Conservation (phyloP, 768 basidiomycete genomes). For the Pseudohyphozyma bogoriensis region DNA sequence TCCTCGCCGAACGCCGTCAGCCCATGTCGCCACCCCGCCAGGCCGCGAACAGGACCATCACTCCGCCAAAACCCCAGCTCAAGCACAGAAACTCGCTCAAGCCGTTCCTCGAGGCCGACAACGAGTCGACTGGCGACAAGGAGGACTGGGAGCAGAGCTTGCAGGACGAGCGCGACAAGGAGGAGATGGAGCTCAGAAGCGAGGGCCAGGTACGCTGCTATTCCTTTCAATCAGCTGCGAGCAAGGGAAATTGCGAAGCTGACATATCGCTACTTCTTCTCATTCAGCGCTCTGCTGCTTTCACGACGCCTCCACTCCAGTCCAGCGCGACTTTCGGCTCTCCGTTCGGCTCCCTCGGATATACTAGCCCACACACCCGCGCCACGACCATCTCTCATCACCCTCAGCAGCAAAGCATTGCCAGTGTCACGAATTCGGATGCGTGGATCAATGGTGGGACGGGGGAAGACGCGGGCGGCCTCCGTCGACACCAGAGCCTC, state of each 20-base stretch:
- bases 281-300: not conserved
- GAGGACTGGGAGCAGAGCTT: conserved; percentile 27
- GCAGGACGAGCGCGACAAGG: conserved; percentile 15
- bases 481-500: not conserved
- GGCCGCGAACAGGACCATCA: not conserved
- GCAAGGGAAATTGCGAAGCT: not conserved
- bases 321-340: conserved; percentile 10
- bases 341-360: not conserved
- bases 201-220: not conserved
- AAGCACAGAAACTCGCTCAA: conserved; percentile 24
- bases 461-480: not conserved
- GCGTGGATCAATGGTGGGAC: conserved; percentile 12
- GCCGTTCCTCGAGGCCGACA: conserved; percentile 26
- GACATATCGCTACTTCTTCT: not conserved
- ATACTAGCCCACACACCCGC: not conserved
- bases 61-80: not conserved
- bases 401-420: not conserved
- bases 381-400: conserved; percentile 1
- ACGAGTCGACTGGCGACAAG: conserved; percentile 2
- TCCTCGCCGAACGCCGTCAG: conserved; percentile 14
- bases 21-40: not conserved
- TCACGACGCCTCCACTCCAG: conserved; percentile 9
- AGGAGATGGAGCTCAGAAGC: not conserved
- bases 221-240: not conserved
- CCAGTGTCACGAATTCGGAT: conserved; percentile 7